phyloP scores from a whole-genome alignment of 1,139 yeast species.

The Kluyveromyces sp. region DNA sequence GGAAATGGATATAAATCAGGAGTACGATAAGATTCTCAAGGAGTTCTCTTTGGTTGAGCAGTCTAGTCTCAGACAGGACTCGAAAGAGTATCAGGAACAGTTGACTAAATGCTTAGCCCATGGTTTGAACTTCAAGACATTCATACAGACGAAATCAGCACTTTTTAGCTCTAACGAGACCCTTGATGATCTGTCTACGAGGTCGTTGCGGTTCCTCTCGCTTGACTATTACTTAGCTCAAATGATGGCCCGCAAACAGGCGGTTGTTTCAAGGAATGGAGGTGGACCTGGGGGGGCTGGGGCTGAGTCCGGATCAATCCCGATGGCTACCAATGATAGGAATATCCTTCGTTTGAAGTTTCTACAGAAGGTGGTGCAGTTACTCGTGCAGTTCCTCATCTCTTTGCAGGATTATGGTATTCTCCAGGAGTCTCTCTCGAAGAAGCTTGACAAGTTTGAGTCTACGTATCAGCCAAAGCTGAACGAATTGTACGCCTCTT shows the following conservation, averaged over 20 bases:
- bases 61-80: conserved; percentile 28
- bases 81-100: conserved; percentile 28
- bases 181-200: conserved; percentile 48
- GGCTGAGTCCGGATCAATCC: too few relatives aligned
- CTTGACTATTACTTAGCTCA: conserved; percentile 45
- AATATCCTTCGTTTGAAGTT: conserved; percentile 33
- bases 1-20: conserved; percentile 8
- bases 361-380: conserved; percentile 36
- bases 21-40: conserved; percentile 16
- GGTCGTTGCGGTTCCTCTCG: conserved; percentile 47
- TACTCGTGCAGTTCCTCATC: conserved; percentile 40
- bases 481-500: conserved; percentile 30
- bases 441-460: conserved; percentile 37
- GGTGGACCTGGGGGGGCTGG: too few relatives aligned
- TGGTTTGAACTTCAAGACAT: conserved; percentile 29
- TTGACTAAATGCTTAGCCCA: conserved; percentile 22
- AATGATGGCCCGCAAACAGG: conserved; percentile 25
- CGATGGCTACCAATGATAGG: conserved; percentile 3
- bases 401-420: conserved; percentile 38
- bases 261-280: conserved; percentile 5
- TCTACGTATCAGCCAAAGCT: conserved; percentile 37
- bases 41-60: conserved; percentile 11
- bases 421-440: conserved; percentile 35
- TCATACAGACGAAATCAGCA: conserved; percentile 29
- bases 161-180: conserved; percentile 57